Evolutionary conservation across 768 basidiomycete species (phyloP).

Genomic region (Gymnopilus junonius): DNA sequence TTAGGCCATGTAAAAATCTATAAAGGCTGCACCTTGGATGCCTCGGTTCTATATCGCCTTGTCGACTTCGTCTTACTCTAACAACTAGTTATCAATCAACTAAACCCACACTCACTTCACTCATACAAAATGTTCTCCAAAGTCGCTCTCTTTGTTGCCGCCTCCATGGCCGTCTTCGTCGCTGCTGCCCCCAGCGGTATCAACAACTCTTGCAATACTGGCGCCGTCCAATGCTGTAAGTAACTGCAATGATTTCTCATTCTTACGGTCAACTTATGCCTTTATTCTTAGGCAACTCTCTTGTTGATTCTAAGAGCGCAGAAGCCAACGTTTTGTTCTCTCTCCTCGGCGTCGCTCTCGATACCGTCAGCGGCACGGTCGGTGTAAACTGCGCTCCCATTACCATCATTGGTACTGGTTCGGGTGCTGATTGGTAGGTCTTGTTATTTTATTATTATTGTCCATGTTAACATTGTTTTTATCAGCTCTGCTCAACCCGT

Average conservation of each 20-base stretch:
- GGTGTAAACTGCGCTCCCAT: constrained; percentile 29
- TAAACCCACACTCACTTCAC: constrained; percentile 12
- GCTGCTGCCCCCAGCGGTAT: constrained; percentile 31
- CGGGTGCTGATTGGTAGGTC: neutral
- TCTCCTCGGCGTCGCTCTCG: constrained; percentile 15
- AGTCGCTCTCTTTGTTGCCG: constrained; percentile 25
- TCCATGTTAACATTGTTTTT: neutral
- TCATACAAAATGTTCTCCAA: constrained; percentile 34
- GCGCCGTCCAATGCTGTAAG: constrained; percentile 31
- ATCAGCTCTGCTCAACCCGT: constrained; percentile 22
- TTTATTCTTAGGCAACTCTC: constrained; percentile 18
- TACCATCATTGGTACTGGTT: constrained; percentile 23
- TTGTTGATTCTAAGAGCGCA: constrained; percentile 11
- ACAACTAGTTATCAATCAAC: constrained; percentile 5
- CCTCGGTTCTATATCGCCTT: constrained; percentile 15
- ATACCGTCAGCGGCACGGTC: neutral
- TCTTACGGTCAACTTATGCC: too few relatives aligned
- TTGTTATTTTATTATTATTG: constrained; percentile 1
- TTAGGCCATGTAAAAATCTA: constrained; percentile 5
- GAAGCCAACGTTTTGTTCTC: neutral
- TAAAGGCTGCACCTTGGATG: neutral
- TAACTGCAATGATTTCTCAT: neutral
- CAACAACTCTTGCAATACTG: constrained; percentile 31
- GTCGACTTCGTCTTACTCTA: constrained; percentile 16
- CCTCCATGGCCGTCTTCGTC: constrained; percentile 29